Evolutionary conservation across 805 yeast species (phyloP), one percentile per base, ranked within the genome.

Genomic region (Hanseniaspora hatyaiensis): DNA sequence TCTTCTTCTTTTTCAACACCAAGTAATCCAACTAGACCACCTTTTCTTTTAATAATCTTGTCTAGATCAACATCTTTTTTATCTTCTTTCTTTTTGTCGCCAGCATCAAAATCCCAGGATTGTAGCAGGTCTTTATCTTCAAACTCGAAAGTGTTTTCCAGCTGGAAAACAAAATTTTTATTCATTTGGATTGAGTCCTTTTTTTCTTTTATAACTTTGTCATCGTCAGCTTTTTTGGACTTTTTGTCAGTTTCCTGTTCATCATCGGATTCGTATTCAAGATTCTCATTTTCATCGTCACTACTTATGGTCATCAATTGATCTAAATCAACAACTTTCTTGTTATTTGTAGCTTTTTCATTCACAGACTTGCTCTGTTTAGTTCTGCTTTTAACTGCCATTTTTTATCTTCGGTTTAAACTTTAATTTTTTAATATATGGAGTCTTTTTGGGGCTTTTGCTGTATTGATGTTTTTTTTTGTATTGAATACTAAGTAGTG

Each of bases 71-170:
- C 95, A 52, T 79, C 84, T 52, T 73, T 75, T 3, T 40, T 49
- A 18, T 53, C 56, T 32, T 48, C 56, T 8, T 51, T 55, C 13
- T 52, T 45, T 4, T 51, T 51, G 20, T 54, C 54, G 41, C 60
- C 65, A 47, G 75, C 76, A 34, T 71, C 74, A 59, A 87, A 85
- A 55, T 86, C 86, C 96, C 96, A 87, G 4, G 95, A 95, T 49
- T 74, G 77, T 46, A 80, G 77, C 3, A 66, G 66, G 3, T 69
- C 52, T 16, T 38, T 38, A 9, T 66, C 57, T 4, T 57, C 52
- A 36, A 59, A 65, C 15, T 65, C 61, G 28, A 70, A 79, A 23
- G 70, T 75, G 8, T 75, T 84, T 23, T 77, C 89, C 9, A 78
- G 54, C 19, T 77, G 73, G 59, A 88, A 88, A 16, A 71, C 64